Base-by-base conservation (phyloP, 106 monocot species). In the Allium cepa region DNA sequence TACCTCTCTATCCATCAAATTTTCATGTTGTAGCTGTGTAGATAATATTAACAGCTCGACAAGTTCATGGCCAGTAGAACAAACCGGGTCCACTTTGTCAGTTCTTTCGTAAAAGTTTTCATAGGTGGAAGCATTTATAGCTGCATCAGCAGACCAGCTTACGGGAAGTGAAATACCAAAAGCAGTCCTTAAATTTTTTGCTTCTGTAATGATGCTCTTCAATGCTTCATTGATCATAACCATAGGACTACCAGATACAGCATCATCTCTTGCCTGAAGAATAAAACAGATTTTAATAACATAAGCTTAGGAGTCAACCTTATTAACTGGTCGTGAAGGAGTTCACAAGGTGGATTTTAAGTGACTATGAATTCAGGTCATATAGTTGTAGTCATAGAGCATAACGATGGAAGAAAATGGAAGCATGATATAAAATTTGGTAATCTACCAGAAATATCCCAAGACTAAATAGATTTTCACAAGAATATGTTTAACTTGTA, bases 41-140 rank as follows among this genome's bases (percentile, higher is more conserved):
- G 88, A 88, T 46, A 95, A 65, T 53, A 88, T 71, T 62, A 95
- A 77, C 26, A 95, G 91, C 75, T 91, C 95, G 51, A 85, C 71
- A 87, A 95, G 85, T 64, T 91, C 91, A 50, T 81, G 69, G 63
- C 81, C 91, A 49, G 88, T 74, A 51, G 78, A 49, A 69, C 77
- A 73, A 50, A 85, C 68, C 16, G 75, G 61, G 45, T 88, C 71
- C 11, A 70, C 60, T 71, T 71, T 91, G 48, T 77, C 71, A 47
- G 70, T 45, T 47, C 65, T 64, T 27, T 86, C 88, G 16, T 58
- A 75, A 12, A 77, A 55, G 73, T 73, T 76, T 63, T 75, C 67
- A 47, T 81, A 80, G n/a, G 66, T 74, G 7, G 59, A 53, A 12
- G 62, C 69, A 62, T 75, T 68, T 17, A 67, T 75, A 14, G 75